These are phyloP conservation scores for Sporobolomyces phaffii DNA, from an alignment of 768 basidiomycete genomes.

Conservation along the genomic window DNA sequence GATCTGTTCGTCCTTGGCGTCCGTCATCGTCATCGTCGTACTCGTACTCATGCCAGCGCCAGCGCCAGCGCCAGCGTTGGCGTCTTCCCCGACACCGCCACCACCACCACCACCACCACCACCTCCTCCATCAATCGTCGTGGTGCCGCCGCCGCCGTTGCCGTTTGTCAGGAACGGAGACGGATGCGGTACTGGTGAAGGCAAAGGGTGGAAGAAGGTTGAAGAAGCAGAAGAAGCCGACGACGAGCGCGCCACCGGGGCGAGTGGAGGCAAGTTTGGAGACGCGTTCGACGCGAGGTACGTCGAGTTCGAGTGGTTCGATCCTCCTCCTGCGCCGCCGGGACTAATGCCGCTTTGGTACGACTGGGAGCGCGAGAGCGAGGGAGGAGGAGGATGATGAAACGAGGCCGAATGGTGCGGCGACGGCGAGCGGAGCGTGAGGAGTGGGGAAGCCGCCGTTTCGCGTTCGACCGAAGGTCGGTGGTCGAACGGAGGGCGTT, in stretches of 20 bases:
- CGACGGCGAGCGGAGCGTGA: constrained; percentile 36
- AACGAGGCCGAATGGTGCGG: constrained; percentile 3
- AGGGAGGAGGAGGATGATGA: constrained; percentile 1
- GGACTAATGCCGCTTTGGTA: not conserved
- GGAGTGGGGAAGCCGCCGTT: constrained; percentile 32
- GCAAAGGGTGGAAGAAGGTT: constrained; percentile 46
- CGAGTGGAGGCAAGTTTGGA: not conserved
- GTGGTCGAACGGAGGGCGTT: constrained; percentile 10
- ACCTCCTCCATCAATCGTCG: no score
- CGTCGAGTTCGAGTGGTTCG: constrained; percentile 14
- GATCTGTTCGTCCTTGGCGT: constrained; percentile 52
- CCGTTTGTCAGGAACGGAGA: no score
- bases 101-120: no score
- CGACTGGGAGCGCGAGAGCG: constrained; percentile 2
- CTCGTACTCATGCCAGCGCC: not conserved
- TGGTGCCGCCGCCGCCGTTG: no score
- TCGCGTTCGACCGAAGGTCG: constrained; percentile 2
- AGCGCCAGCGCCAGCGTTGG: no score
- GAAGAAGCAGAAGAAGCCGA: not conserved
- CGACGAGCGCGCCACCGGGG: no score
- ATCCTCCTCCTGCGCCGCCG: not conserved
- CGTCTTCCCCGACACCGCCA: no score
- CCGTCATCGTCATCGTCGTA: constrained; percentile 35
- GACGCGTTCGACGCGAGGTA: constrained; percentile 41
- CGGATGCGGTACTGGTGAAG: constrained; percentile 53